phyloP scores from a whole-genome alignment of 2,329 filamentous ascomycete species.

The Exophiala viscosa region DNA sequence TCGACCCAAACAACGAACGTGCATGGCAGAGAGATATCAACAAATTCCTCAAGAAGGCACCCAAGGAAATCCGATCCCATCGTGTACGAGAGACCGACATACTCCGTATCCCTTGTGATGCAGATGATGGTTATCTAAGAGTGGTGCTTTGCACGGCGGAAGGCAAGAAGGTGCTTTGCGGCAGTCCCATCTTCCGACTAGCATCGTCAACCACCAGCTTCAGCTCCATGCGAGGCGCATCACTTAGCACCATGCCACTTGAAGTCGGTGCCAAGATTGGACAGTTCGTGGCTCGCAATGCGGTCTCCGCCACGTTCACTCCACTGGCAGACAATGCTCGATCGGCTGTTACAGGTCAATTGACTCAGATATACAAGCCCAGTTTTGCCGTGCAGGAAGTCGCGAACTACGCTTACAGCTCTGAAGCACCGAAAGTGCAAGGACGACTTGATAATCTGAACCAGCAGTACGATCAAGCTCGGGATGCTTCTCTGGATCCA shows the following conservation, averaged over 20 bases:
- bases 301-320: constrained; percentile 46
- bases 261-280: constrained; percentile 61
- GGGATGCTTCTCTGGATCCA: constrained; percentile 24
- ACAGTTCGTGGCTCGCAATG: constrained; percentile 35
- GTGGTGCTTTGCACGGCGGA: constrained; percentile 58
- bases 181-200: constrained; percentile 66
- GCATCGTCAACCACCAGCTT: constrained; percentile 61
- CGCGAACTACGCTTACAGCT: constrained; percentile 31
- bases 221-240: constrained; percentile 62
- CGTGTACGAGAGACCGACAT: constrained; percentile 60
- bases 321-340: constrained; percentile 38
- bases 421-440: constrained; percentile 31
- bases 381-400: constrained; percentile 33
- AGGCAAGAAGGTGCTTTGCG: constrained; percentile 56
- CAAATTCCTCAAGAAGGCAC: constrained; percentile 58
- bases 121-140: constrained; percentile 65
- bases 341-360: constrained; percentile 11
- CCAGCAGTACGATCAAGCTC: constrained; percentile 36
- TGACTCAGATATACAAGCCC: constrained; percentile 31
- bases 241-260: constrained; percentile 61
- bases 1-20: constrained; percentile 58
- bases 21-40: constrained; percentile 65
- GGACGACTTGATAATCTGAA: constrained; percentile 36
- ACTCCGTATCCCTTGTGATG: constrained; percentile 60
- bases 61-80: constrained; percentile 48